Percentiles rank a stretch among this genome's conserved stretches.
phyloP scores from a whole-genome alignment of 441 rosid species.

The Adansonia gregorii region DNA sequence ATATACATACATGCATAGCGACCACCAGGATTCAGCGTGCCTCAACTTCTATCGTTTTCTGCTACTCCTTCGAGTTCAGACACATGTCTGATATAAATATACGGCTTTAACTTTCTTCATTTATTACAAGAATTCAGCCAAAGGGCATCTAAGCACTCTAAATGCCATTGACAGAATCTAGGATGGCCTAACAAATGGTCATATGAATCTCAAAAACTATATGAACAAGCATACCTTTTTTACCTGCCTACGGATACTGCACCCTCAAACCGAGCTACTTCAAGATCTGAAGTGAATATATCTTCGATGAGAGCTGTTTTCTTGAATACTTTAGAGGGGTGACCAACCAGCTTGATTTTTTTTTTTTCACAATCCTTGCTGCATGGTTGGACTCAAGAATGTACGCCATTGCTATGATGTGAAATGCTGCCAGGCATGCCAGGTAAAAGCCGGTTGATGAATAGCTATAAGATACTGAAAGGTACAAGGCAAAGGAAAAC shows the following conservation, averaged over 20 bases:
- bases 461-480: conserved; percentile 12
- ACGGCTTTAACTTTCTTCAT: neutral
- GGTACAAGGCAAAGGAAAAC: neutral
- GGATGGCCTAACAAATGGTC: neutral
- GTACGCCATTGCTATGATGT: conserved; percentile 80
- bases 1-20: no score
- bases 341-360: conserved; percentile 85
- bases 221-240: conserved; percentile 64
- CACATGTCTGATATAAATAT: no score
- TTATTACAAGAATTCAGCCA: neutral
- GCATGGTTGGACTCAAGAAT: conserved; percentile 85
- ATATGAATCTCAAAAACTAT: neutral
- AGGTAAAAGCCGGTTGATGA: conserved; percentile 33
- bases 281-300: conserved; percentile 96
- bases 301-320: conserved; percentile 84
- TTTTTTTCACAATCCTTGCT: conserved; percentile 70
- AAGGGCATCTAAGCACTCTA: neutral
- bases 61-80: no score
- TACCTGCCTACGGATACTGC: conserved; percentile 85
- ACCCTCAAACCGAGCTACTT: conserved; percentile 87
- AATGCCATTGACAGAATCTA: neutral
- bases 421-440: conserved; percentile 65
- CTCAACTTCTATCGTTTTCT: no score
- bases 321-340: conserved; percentile 87
- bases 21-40: no score